Evolutionary conservation across 2,329 filamentous ascomycete species (phyloP), one percentile per base, ranked within the genome.

Genomic region (Coniochaeta sp.): DNA sequence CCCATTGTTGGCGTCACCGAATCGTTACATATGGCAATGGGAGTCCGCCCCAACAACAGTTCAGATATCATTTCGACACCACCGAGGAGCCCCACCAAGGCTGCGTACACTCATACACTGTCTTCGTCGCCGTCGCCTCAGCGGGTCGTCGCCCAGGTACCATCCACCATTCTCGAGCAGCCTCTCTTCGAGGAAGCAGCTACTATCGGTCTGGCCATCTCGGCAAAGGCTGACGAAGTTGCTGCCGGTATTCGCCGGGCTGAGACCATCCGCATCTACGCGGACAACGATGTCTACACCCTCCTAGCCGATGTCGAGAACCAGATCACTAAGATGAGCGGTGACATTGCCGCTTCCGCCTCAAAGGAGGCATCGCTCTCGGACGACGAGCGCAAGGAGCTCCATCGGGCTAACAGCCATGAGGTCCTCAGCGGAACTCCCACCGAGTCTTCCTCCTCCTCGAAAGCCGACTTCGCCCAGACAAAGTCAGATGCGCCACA

Each of bases 261-360:
- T 31, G 81, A 87, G 64, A 86, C 82, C 62, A 87, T 87, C 54
- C 79, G 80, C 20, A 76, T 87, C 57, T 87, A 87, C 57, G 83
- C 82, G 20, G 83, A 83, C 53, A 79, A 81, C 53, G 83, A 86
- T 46, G 78, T 89, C 8, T 86, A 83, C 57, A 77, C 80, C 2
- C 72, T 88, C 1, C 71, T 88, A 35, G 81, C 79, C 1, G 84
- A 87, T 57, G 84, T 87, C 13, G 83, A 87, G 64, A 73, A 73
- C 55, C 76, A 82, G 60, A 79, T 84, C 61, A 76, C 67, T 50
- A 69, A 70, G 52, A 71, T 76, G 61, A 69, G 68, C 53, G 55
- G 53, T n/a, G 55, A 63, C 26, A 62, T 67, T 45, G 68, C 71
- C 48, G 67, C 70, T 49, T 65, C 62, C 49, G 38, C 38, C 3